A percentile compares a stretch with the other conserved stretches of the same genome.
Evolutionary conservation across 768 basidiomycete genomes (phyloP).

Genomic region (Galerina marginata): DNA sequence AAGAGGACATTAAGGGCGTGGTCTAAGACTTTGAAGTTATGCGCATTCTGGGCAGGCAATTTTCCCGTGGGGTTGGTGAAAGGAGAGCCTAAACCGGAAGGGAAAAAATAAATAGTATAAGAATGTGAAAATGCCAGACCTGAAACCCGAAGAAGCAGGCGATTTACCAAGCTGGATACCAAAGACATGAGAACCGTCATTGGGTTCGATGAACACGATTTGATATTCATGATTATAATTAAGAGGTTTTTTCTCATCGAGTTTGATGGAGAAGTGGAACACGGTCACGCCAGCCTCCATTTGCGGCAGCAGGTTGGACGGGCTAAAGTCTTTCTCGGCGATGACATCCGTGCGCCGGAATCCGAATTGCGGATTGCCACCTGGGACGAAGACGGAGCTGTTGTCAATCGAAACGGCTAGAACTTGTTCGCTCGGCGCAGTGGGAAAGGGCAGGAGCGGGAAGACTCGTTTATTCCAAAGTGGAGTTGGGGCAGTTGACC

Average conservation of each 20-base stretch:
- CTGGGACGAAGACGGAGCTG: conserved; percentile 60
- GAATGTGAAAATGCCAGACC: too few relatives aligned
- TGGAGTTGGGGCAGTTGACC: conserved; percentile 46
- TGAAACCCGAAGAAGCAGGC: too few relatives aligned
- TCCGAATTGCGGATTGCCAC: conserved; percentile 54
- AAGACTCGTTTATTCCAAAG: conserved; percentile 46
- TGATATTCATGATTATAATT: conserved; percentile 67
- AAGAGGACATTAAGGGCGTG: conserved; percentile 59
- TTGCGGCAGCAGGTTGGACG: conserved; percentile 39
- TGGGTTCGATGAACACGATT: conserved; percentile 65
- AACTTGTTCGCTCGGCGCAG: conserved; percentile 49
- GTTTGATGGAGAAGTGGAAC: conserved; percentile 56
- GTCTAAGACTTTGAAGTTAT: conserved; percentile 59
- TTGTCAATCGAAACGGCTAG: conserved; percentile 62
- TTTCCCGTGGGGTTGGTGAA: conserved; percentile 57
- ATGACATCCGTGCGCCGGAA: conserved; percentile 68
- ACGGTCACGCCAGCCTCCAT: conserved; percentile 48
- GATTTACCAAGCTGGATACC: conserved; percentile 57
- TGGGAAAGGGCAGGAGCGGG: conserved; percentile 24
- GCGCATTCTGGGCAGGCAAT: conserved; percentile 48
- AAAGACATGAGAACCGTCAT: conserved; percentile 65
- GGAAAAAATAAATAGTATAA: too few relatives aligned
- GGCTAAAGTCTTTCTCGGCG: conserved; percentile 47
- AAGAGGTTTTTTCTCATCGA: conserved; percentile 41
- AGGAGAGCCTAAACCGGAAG: conserved; percentile 48